Base-by-base conservation (phyloP, 768 basidiomycete species). In the Leccinum uliginosum region DNA sequence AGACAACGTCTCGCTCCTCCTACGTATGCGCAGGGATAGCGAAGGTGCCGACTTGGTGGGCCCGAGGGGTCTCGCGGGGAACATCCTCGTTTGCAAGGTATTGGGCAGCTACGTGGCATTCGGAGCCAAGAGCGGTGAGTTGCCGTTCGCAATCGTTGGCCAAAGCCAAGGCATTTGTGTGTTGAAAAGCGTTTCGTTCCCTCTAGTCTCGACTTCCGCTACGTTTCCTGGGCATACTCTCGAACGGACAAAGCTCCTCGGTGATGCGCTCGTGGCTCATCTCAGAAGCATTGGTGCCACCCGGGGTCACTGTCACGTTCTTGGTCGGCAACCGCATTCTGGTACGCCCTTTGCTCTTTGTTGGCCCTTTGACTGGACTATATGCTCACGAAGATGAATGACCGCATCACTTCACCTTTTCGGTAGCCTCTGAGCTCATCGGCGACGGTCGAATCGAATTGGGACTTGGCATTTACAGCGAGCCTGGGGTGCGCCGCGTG, bases 301-400 rank as follows among this genome's bases (percentile, higher is more conserved):
- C 6, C 67, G 83, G 27, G 82, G 77, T 29, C 83, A 84, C 59
- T 83, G 82, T 55, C 82, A 83, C 59, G 77, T 84, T 30, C 83
- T 81, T 17, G 80, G 81, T 19, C 62, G 77, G 17, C 53, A 56
- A 10, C 50, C 51, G 29, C 63, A 61, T 46, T 56, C 63, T 3
- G 50, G 62, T 64, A 40, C 19, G 59, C 27, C 47, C 1, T 14
- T 45, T 11, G 11, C n/a, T n/a, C n/a, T n/a, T n/a, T n/a, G n/a
- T n/a, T n/a, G n/a, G n/a, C n/a, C n/a, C n/a, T n/a, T n/a, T n/a
- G n/a, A 47, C 8, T 14, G 9, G 10, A 15, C 29, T 14, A 7
- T 15, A 23, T 3, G 38, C 23, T 55, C 34, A 23, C 11, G 15
- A 11, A 4, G 26, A 40, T 54, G 5, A 51, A n/a, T n/a, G n/a